Conservation (phyloP, 306 rosid genomes). For the cucumber (Cucumis sativus) region Cucumber_9930_V3 NC_026660.2:8781501-8782000, state of each 20-base stretch:
- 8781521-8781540: slow-evolving; percentile 97
- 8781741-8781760: neutral
- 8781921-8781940: neutral
- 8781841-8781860: neutral
- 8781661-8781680: neutral
- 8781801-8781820: neutral
- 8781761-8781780: neutral
- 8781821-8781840: neutral
- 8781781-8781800: neutral
- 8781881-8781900: neutral
- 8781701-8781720: neutral
- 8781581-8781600: slow-evolving; percentile 17
- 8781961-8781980: slow-evolving; percentile 39
- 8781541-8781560: slow-evolving; percentile 78
- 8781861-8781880: neutral
- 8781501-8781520: slow-evolving; percentile 98
- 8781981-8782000: slow-evolving; percentile 62
- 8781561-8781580: slow-evolving; percentile 94
- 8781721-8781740: neutral
- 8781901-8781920: neutral
- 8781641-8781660: neutral
- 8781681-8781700: neutral
- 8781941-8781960: slow-evolving; percentile 53
- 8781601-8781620: neutral
- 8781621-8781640: neutral